Evolutionary conservation across 1,284 basidiomycete species (phyloP), one percentile per base, ranked within the genome.

Genomic region (Trichosporon sp.): DNA sequence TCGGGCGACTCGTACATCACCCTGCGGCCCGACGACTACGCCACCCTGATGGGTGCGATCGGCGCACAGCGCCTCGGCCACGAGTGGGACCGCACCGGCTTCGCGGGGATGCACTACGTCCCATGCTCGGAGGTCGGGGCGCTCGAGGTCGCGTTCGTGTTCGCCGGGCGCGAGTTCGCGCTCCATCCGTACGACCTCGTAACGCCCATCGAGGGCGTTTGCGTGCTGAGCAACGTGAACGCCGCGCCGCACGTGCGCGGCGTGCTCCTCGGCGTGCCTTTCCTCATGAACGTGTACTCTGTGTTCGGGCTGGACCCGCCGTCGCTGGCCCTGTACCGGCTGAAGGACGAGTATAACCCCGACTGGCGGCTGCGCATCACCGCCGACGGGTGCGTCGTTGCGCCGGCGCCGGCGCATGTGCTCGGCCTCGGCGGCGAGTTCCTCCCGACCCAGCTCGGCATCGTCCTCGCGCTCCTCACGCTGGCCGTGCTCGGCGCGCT

Each of bases 201-300:
- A 1, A 60, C 56, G 1, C 56, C 56, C 3, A n/a, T 60, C 29
- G 56, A n/a, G 15, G 56, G 56, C 7, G 56, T 60, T 29, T 60
- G 56, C 56, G 27, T 60, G 6, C 56, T 60, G 27, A 31, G 27
- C 27, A 60, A 60, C 56, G 56, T 60, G 29, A 60, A 60, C 56
- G 4, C 27, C 27, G 56, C 29, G 27, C 18, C 56, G 18, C 56
- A 60, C 29, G 27, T 31, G 15, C 56, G 27, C 27, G 56, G 56
- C 5, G 56, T 60, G 31, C 27, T 60, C 78, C 84, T 94, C 86
- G 92, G 92, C n/a, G 84, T 87, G 2, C 86, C 91, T 0, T 95
- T 95, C 80, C 78, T 95, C 68, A 87, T 89, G 62, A 91, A 91
- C 1, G 90, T 93, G 0, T 95, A 94, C 79, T 89, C 90, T 5